Base-by-base conservation (phyloP, 345 rosid species). In the Rhizophora mangle region DNA sequence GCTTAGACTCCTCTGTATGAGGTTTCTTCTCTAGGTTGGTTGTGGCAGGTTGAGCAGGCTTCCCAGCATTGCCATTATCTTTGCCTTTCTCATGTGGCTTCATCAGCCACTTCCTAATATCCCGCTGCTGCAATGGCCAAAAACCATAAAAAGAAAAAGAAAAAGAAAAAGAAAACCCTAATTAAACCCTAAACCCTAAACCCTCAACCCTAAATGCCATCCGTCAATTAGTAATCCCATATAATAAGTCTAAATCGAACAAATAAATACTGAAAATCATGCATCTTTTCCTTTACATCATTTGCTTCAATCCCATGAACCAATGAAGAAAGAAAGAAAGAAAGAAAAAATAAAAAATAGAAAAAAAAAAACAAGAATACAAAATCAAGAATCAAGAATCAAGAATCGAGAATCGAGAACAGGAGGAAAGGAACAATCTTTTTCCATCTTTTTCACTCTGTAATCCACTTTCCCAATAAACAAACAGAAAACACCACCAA, bases 21-120 rank as follows among this genome's bases (percentile, higher is more conserved):
- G 69, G 64, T 26, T 69, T 76, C 62, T 69, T 67, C 71, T 81
- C 88, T 24, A 82, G 32, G 64, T 81, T 79, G 29, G 72, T 55
- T 0, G 79, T 69, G 19, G 81, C 72, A 30, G 88, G 34, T 53
- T 81, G 80, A 49, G 74, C 80, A 21, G 75, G 68, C 74, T 74
- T 82, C 5, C 82, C 65, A 21, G 83, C 82, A 76, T 22, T 74
- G 54, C 73, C 88, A 68, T 79, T 86, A 58, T 84, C 87, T 73
- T 56, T 56, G 30, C 69, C 75, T 70, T 87, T 91, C n/a, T 84
- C 87, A 72, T 95, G 99, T 1, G 99, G 78, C 86, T 92, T 95
- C 94, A 92, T 79, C 47, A 95, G 86, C 99, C 99, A 95, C 76
- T 92, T 95, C 80, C 99, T 83, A 74, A 95, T 95, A 83, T 90